Evolutionary conservation across 2,329 filamentous ascomycete genomes (phyloP).

Genomic region (Diaporthe aspalathi): DNA sequence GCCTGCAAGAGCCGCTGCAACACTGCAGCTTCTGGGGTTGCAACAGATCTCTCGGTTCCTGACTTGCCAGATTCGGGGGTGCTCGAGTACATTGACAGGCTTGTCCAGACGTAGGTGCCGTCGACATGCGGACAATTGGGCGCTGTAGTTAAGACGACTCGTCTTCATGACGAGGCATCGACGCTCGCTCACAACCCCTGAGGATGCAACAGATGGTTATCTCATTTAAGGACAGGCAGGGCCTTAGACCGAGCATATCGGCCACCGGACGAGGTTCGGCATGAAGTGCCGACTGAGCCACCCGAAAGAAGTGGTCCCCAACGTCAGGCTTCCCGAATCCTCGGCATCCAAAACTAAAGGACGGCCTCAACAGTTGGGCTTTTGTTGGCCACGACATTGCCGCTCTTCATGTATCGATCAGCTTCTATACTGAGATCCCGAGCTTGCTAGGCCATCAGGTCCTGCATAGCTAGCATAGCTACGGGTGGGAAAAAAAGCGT

Average conservation of each 20-base stretch:
- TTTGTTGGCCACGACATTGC: not conserved
- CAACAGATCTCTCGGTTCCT: conserved; percentile 17
- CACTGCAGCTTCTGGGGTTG: conserved; percentile 6
- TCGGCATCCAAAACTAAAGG: conserved; percentile 21
- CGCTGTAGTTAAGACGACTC: not conserved
- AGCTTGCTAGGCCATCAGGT: not conserved
- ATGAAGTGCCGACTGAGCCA: conserved; percentile 7
- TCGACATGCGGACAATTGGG: not conserved
- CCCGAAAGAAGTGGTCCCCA: not conserved
- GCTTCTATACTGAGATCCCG: not conserved
- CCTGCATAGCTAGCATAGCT: not conserved
- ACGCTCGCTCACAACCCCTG: not conserved
- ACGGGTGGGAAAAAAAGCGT: not conserved
- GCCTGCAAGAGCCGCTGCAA: conserved; percentile 22
- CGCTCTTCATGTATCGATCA: not conserved
- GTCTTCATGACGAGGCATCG: not conserved
- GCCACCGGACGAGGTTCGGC: conserved; percentile 9
- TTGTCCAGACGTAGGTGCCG: not conserved
- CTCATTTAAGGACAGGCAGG: not conserved
- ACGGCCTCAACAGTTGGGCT: conserved; percentile 28
- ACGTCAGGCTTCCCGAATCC: not conserved
- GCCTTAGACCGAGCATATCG: not conserved
- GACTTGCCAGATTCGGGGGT: not conserved
- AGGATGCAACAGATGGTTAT: not conserved
- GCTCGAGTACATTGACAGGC: not conserved